Evolutionary conservation across 2,329 filamentous ascomycete species (phyloP).

Genomic region (Neospermospora avenae): DNA sequence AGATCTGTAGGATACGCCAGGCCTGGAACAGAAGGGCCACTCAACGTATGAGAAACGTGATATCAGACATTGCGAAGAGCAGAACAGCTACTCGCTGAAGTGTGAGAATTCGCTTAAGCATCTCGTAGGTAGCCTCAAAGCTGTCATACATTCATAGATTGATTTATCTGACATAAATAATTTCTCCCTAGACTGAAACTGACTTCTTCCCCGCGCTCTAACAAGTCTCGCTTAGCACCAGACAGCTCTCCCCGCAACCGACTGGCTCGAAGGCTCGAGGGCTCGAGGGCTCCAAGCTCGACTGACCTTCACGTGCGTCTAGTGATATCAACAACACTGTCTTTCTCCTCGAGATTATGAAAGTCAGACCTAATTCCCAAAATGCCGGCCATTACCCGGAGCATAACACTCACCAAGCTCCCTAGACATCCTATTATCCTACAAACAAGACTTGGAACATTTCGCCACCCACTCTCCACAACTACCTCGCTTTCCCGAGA

Average conservation of each 20-base stretch:
- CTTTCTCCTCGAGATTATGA: conserved; percentile 23
- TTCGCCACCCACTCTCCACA: conserved; percentile 20
- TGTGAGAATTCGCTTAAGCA: too few species aligned
- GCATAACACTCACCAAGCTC: conserved; percentile 6
- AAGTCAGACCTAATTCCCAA: conserved; percentile 2
- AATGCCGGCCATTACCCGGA: conserved; percentile 27
- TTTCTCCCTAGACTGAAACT: neutral
- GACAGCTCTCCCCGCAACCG: conserved; percentile 9
- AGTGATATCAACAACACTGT: neutral
- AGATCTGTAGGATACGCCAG: neutral
- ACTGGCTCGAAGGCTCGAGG: neutral
- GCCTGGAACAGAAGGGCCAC: neutral
- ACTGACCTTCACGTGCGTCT: conserved; percentile 7
- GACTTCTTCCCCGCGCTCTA: conserved; percentile 14
- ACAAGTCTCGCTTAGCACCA: too few species aligned
- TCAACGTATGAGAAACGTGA: conserved; percentile 8
- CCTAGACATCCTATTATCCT: neutral
- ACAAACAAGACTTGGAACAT: neutral
- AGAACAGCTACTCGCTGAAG: too few species aligned
- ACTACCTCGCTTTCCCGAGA: conserved; percentile 16
- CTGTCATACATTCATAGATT: too few species aligned
- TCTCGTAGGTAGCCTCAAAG: too few species aligned
- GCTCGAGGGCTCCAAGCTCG: neutral
- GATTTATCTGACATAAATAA: too few species aligned
- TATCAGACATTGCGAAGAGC: neutral